Base-by-base conservation (phyloP, 176 grass and related monocot genomes). In the Triticum turgidum region DNA sequence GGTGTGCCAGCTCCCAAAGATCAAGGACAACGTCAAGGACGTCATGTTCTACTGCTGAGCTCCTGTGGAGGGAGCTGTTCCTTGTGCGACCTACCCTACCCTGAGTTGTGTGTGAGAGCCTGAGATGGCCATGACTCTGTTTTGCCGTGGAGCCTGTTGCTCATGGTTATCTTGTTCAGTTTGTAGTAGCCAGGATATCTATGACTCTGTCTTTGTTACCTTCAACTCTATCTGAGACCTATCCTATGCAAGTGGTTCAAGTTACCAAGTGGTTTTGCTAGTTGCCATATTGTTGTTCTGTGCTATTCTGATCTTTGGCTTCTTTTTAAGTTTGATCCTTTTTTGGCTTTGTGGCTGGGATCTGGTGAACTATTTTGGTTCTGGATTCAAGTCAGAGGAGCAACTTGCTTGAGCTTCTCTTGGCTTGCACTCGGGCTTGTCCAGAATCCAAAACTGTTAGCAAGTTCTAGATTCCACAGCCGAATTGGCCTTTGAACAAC, bases 31-130 rank as follows among this genome's bases (percentile, higher is more conserved):
- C 21, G 89, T 93, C 47, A 92, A 91, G 85, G 82, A 90, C n/a
- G 91, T 93, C 11, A 96, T 96, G 94, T 96, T 96, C 80, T 96
- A 93, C 75, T 93, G 94, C 77, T 93, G 82, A 94, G 54, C 65
- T 77, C 61, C 61, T 27, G 14, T 9, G 38, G 39, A 66, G 24
- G 22, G 39, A 67, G 24, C 11, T 89, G 44, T 64, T 89, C 37
- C 37, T 39, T 39, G 6, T 39, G 38, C 7, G 38, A 39, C 38
- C 38, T 44, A 44, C 39, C 39, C 39, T 42, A 10, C 9, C 39
- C 39, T 42, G 39, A 42, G 39, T 42, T 85, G 59, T 61, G 81
- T 34, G 34, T 41, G 45, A 54, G 51, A 77, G 66, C 30, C 34
- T 71, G 42, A 42, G 70, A 80, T 42, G 41, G 39, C 32, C 41